These are phyloP conservation scores for Debaryomyces hansenii DNA, from an alignment of 805 yeast species.

Conservation along the genomic window DNA sequence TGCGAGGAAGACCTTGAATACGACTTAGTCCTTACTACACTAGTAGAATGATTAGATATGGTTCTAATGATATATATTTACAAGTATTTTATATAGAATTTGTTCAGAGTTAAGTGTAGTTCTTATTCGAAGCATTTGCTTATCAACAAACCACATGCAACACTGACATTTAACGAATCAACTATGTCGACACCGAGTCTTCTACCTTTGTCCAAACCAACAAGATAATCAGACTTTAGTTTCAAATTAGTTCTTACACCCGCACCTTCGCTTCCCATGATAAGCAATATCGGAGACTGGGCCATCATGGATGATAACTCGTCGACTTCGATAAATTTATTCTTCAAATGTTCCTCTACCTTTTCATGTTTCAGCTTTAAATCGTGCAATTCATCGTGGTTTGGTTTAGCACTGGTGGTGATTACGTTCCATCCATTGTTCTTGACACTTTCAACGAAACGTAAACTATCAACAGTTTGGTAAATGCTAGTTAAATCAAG, in stretches of 20 bases:
- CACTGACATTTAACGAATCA: slow-evolving; percentile 87
- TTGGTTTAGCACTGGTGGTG: slow-evolving; percentile 50
- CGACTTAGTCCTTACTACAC: neutral
- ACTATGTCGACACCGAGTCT: slow-evolving; percentile 36
- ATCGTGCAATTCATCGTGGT: slow-evolving; percentile 16
- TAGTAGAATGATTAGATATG: neutral
- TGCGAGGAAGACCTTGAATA: too few relatives aligned
- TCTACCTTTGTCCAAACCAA: slow-evolving; percentile 38
- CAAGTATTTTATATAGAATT: too few relatives aligned
- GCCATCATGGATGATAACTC: slow-evolving; percentile 47
- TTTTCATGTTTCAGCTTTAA: slow-evolving; percentile 26
- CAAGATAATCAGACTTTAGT: slow-evolving; percentile 54
- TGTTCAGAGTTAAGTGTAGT: too few relatives aligned
- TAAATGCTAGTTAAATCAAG: slow-evolving; percentile 69
- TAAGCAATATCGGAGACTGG: slow-evolving; percentile 62
- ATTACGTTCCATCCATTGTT: slow-evolving; percentile 71
- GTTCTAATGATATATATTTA: too few relatives aligned
- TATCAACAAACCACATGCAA: slow-evolving; percentile 76
- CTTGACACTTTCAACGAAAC: slow-evolving; percentile 57
- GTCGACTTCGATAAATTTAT: slow-evolving; percentile 36
- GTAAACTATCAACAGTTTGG: slow-evolving; percentile 55
- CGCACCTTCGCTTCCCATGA: slow-evolving; percentile 82
- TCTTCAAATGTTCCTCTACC: slow-evolving; percentile 24
- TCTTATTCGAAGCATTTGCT: slow-evolving; percentile 8
- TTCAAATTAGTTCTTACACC: slow-evolving; percentile 74